Evolutionary conservation across 2,329 filamentous ascomycete species (phyloP), one percentile per base, ranked within the genome.

Genomic region (Plenodomus biglobosus): DNA sequence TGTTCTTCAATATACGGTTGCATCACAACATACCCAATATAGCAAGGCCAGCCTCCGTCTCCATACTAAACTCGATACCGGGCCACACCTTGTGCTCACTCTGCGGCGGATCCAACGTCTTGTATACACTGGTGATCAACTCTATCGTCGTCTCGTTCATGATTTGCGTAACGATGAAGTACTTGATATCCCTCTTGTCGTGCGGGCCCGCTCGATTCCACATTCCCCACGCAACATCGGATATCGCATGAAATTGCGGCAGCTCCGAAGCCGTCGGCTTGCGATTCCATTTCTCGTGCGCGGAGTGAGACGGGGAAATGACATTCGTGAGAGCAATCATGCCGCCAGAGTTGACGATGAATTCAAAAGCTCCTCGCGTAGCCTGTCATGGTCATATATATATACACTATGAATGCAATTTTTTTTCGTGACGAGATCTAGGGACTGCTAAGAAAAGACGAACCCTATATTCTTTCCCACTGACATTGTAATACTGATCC

Each of bases 141-240:
- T 46, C 42, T 3, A 40, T 36, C 5, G 49, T 49, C 0, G 37
- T 38, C 17, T 39, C 16, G 15, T 58, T 58, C 22, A 53, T 37
- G 5, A 55, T 43, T 15, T 48, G 44, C 1, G 50, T 46, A 2
- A 52, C 49, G 16, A 58, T 36, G 5, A 56, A 42, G 2, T 54
- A 56, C 35, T 56, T 56, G 5, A 57, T 43, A 1, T 46, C 37
- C 19, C 42, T 34, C 10, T 48, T 32, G 10, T 44, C 27, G 1
- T 36, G 7, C 1, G 40, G 19, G 18, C 16, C 19, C 0, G 41
- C 52, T 20, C 52, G 44, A 30, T 58, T 55, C 52, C 55, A 58
- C 17, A 46, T 36, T 1, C 44, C 55, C 55, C 52, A 55, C 10
- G 38, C 55, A 13, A 55, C 40, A 11, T 58, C 52, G 8, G 48